These are phyloP conservation scores for Pseudoperonospora humuli DNA, from an alignment of 352 stramenopile genomes.

Conservation along the genomic window DNA sequence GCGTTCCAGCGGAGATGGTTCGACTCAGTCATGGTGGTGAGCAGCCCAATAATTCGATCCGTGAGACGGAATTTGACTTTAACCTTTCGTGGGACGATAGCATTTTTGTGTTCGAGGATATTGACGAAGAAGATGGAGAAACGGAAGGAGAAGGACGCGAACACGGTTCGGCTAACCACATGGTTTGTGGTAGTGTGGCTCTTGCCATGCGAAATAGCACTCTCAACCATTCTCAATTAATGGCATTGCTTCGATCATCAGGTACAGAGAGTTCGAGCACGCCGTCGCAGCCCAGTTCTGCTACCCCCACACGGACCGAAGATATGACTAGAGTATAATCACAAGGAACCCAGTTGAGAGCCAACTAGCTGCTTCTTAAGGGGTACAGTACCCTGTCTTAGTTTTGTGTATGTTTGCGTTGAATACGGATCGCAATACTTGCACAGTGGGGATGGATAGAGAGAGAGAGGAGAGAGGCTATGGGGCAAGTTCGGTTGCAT, in stretches of 20 bases:
- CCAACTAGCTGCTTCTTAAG: constrained; percentile 10
- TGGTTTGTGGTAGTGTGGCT: constrained; percentile 39
- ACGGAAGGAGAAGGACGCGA: constrained; percentile 27
- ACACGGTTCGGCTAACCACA: constrained; percentile 20
- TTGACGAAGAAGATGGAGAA: constrained; percentile 36
- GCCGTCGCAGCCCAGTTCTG: constrained; percentile 15
- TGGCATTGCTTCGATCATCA: constrained; percentile 46
- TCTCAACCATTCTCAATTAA: constrained; percentile 57
- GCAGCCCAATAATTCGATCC: constrained; percentile 69
- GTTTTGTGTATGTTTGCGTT: constrained; percentile 11
- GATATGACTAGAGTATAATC: constrained; percentile 67
- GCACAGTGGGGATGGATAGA: constrained; percentile 5
- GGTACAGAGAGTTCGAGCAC: constrained; percentile 17
- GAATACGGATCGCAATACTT: constrained; percentile 9
- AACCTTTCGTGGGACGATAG: constrained; percentile 65
- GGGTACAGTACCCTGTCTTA: constrained; percentile 9
- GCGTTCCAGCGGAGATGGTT: constrained; percentile 50
- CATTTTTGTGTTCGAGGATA: constrained; percentile 68
- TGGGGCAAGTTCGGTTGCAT: constrained; percentile 17
- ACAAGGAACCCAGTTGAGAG: constrained; percentile 10
- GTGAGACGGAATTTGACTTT: constrained; percentile 72
- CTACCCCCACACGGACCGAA: constrained; percentile 34
- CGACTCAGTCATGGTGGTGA: constrained; percentile 55
- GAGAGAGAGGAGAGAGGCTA: neutral
- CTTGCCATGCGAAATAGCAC: constrained; percentile 41